Evolutionary conservation across 768 basidiomycete species (phyloP).

Genomic region (Lactarius quietus): DNA sequence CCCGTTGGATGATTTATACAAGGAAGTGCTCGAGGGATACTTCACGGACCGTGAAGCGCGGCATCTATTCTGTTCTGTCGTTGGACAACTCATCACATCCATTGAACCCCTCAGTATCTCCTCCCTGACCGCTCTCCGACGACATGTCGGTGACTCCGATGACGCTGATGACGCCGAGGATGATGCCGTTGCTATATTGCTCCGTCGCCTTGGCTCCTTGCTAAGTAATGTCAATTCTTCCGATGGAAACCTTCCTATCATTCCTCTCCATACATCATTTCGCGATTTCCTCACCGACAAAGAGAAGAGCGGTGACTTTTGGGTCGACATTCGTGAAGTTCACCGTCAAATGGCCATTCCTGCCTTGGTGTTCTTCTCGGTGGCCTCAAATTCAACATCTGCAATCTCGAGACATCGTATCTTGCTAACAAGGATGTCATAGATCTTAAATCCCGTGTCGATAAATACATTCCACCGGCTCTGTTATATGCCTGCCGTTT

Average conservation of each 20-base stretch:
- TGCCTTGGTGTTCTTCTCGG: not conserved
- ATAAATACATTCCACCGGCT: not conserved
- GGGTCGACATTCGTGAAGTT: not conserved
- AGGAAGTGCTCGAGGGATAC: not conserved
- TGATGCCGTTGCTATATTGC: not conserved
- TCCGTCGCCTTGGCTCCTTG: not conserved
- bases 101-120: not conserved
- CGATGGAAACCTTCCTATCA: not conserved
- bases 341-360: not conserved
- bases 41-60: not conserved
- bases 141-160: not conserved
- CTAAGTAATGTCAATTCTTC: slow-evolving; percentile 1
- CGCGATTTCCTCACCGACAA: not conserved
- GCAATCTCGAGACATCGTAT: not conserved
- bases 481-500: not conserved
- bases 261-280: not conserved
- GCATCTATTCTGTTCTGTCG: not conserved
- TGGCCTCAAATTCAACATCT: not conserved
- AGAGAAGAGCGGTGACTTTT: not conserved
- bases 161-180: not conserved
- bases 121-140: not conserved
- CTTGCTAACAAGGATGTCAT: not conserved
- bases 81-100: not conserved
- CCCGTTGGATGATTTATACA: slow-evolving; percentile 2
- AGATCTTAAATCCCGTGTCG: not conserved